These are phyloP conservation scores for Skeletonema menzelii DNA, from an alignment of 108 stramenopile genomes.

Conservation along the genomic window DNA sequence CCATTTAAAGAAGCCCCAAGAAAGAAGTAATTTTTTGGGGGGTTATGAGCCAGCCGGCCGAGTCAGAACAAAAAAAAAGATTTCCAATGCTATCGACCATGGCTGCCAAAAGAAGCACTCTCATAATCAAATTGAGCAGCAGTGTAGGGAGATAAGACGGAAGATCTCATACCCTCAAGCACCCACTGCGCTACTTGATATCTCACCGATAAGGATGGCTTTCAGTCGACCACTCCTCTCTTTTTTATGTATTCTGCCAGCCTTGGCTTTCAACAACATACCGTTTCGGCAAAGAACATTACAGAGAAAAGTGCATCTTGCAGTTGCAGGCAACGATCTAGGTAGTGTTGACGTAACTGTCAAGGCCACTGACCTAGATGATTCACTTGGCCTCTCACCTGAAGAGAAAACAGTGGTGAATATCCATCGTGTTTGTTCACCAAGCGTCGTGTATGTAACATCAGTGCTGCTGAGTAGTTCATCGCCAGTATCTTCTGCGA, in stretches of 20 bases:
- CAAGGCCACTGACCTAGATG: conserved; percentile 26
- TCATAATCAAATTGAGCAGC: background rate
- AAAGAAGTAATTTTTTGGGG: background rate
- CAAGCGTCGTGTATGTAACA: conserved; percentile 73
- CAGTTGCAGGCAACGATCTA: background rate
- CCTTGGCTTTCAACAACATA: background rate
- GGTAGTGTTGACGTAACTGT: conserved; percentile 6
- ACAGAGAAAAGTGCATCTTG: background rate
- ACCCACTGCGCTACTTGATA: background rate
- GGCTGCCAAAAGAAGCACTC: background rate
- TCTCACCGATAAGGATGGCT: background rate
- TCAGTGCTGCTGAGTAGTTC: conserved; percentile 50
- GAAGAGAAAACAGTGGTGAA: conserved; percentile 60
- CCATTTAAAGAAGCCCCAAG: background rate
- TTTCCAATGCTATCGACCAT: background rate
- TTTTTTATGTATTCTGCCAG: background rate
- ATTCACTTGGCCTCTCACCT: conserved; percentile 39
- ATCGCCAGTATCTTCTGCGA: background rate
- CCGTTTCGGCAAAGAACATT: background rate
- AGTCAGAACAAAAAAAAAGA: background rate
- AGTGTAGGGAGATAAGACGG: background rate
- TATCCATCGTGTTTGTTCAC: conserved; percentile 60
- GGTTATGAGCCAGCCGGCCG: background rate
- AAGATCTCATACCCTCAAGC: background rate
- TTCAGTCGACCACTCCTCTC: background rate